Base-by-base conservation (phyloP, 1,139 yeast genomes). In the Pichia sp. region DNA sequence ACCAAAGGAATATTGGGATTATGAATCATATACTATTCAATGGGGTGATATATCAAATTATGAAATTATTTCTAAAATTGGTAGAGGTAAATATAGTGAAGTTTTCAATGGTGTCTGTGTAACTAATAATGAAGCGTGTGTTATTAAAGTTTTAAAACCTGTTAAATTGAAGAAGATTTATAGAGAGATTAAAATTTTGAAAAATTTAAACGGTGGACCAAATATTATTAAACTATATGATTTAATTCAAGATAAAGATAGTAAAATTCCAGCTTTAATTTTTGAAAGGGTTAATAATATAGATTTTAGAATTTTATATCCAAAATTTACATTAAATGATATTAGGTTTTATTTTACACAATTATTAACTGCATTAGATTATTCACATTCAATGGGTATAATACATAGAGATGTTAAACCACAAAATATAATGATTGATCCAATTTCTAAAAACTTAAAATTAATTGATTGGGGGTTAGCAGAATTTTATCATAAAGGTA, bases 381-480 rank as follows among this genome's bases (percentile, higher is more conserved):
- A 80, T 68, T 87, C 95, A 47, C 99, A 95, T 70, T 88, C 96
- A 8, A 89, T 88, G 89, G 99, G 99, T 43, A 91, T 95, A 58
- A 95, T 95, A 88, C 99, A 95, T 70, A 77, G 99, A 67, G 99
- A 95, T 70, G 99, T 95, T 57, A 95, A 95, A 70, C 99, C 99
- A 31, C 98, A 95, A 67, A 95, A 95, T 66, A 95, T 95, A 47
- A 93, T 95, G 97, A 95, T 95, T 65, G 99, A 95, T 68, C 98
- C 93, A 60, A 81, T 81, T 51, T 76, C 76, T 60, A 79, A 80
- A 62, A 74, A 73, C 56, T 73, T 95, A 60, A 79, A 97, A 59
- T 78, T 95, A 58, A 95, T 95, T 60, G 99, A 95, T 73, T 95
- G 99, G 99, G 99, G 99, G 13, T 75, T 95, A 55, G 99, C 99